Conservation (phyloP, 257 asterid species). For the Coffea eugenioides region DNA sequence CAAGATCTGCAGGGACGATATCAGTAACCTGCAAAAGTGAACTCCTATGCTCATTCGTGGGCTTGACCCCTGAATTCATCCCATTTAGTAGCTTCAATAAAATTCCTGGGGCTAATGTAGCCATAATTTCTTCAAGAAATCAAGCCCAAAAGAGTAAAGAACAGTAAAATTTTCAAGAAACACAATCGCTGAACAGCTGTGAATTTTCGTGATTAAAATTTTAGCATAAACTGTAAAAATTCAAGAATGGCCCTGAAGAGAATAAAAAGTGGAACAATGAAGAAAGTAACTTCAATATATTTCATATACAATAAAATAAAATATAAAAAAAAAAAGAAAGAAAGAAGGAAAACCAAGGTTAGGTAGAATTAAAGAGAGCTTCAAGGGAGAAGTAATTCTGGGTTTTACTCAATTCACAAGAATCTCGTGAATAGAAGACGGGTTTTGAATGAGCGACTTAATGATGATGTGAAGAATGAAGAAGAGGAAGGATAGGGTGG, state of each 20-base stretch:
- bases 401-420: not conserved
- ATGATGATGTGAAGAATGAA: slow-evolving; percentile 4
- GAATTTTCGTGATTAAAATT: not conserved
- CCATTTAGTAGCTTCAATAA: slow-evolving; percentile 69
- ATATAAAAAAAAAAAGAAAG: too few species aligned
- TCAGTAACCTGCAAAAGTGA: slow-evolving; percentile 83
- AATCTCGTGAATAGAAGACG: not conserved
- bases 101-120: slow-evolving; percentile 81
- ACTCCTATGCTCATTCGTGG: slow-evolving; percentile 85
- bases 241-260: not conserved
- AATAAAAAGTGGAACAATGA: not conserved
- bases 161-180: not conserved
- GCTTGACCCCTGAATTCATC: slow-evolving; percentile 69
- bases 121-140: slow-evolving; percentile 40
- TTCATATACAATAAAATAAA: not conserved
- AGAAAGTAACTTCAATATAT: not conserved
- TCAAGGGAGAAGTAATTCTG: not conserved
- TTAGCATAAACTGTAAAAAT: not conserved
- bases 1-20: slow-evolving; percentile 91
- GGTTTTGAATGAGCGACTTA: slow-evolving; percentile 1
- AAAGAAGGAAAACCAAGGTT: not conserved
- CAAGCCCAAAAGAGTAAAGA: not conserved
- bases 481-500: not conserved
- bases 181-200: not conserved
- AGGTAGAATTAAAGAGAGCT: slow-evolving; percentile 5